Percentiles rank a stretch among this genome's conserved stretches.
Evolutionary conservation across 1,284 basidiomycete species (phyloP).

Genomic region (Rhodofomes roseus): DNA sequence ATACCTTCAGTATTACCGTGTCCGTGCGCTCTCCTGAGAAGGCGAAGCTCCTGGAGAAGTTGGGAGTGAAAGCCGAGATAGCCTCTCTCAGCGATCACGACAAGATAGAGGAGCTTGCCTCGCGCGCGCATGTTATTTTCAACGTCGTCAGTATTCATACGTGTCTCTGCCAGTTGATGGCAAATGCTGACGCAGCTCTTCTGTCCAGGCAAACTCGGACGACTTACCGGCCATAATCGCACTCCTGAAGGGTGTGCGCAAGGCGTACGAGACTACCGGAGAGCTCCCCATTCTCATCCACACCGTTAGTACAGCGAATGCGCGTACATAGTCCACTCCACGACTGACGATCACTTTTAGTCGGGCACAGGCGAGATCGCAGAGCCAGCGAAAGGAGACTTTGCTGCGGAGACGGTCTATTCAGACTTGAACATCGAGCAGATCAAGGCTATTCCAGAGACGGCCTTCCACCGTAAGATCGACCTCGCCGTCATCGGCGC

Average conservation of each 20-base stretch:
- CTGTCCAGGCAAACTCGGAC: conserved; percentile 46
- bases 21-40: conserved; percentile 41
- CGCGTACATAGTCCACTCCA: not conserved
- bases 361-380: conserved; percentile 38
- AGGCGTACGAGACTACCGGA: conserved; percentile 34
- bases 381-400: conserved; percentile 30
- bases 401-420: conserved; percentile 37
- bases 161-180: no score
- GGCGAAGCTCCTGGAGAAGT: conserved; percentile 28
- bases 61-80: conserved; percentile 28
- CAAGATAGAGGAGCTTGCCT: conserved; percentile 31
- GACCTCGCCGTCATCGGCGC: conserved; percentile 38
- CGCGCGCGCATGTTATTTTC: conserved; percentile 43
- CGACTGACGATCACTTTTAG: conserved; percentile 23
- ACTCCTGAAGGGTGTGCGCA: conserved; percentile 45
- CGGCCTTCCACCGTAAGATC: conserved; percentile 39
- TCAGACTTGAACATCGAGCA: conserved; percentile 38
- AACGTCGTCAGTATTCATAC: conserved; percentile 36
- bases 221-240: conserved; percentile 36
- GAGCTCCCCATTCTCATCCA: conserved; percentile 42
- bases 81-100: conserved; percentile 29
- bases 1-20: conserved; percentile 37
- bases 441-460: conserved; percentile 35
- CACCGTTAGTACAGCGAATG: no score
- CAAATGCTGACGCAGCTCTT: no score